Evolutionary conservation across 179 eudicot genomes (phyloP).

Genomic region (Beta lomatogona): DNA sequence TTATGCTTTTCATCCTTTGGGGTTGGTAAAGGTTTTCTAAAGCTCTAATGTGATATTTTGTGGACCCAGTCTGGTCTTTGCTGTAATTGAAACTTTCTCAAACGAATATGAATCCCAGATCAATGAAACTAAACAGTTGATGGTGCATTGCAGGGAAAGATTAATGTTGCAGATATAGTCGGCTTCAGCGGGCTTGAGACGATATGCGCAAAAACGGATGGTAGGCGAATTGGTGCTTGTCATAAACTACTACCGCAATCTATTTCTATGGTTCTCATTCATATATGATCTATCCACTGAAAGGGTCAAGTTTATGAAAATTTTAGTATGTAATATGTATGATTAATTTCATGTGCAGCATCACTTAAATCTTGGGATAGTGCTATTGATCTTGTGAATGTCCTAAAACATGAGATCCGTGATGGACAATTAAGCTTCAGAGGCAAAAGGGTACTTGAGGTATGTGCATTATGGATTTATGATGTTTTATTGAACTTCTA

Average conservation of each 20-base stretch:
- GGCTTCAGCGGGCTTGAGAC: conserved; percentile 61
- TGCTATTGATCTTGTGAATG: conserved; percentile 70
- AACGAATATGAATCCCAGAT: background rate
- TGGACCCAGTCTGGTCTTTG: background rate
- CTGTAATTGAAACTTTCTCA: background rate
- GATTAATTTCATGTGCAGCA: conserved; percentile 44
- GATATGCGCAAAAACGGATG: conserved; percentile 66
- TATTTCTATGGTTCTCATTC: background rate
- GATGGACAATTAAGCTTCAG: conserved; percentile 86
- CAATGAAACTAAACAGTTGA: conserved; percentile 9
- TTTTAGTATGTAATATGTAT: background rate
- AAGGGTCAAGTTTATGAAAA: background rate
- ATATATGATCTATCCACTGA: background rate
- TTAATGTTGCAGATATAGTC: conserved; percentile 64
- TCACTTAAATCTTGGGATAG: conserved; percentile 65
- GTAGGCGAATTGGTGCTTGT: conserved; percentile 36
- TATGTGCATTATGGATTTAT: conserved; percentile 29
- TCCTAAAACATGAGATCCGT: conserved; percentile 73
- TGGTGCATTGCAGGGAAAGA: conserved; percentile 56
- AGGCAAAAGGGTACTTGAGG: conserved; percentile 89
- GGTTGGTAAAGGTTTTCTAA: background rate
- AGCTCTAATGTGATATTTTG: too few relatives aligned
- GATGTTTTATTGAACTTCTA: conserved; percentile 7
- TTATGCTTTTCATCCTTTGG: background rate
- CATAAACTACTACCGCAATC: background rate